Conservation (phyloP, 441 rosid species). For the Erodium texanum region DNA sequence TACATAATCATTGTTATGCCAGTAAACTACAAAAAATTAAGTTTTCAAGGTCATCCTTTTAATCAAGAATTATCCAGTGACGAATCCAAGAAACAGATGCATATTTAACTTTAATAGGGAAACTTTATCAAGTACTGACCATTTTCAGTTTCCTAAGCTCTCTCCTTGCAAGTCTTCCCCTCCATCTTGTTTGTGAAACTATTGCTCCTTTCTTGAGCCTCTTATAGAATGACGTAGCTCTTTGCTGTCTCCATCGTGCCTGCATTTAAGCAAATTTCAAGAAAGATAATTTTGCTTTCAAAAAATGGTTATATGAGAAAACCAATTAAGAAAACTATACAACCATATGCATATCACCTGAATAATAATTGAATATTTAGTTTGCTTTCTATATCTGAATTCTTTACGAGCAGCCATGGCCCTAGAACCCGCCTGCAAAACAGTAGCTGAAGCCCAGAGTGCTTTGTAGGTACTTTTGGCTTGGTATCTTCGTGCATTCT, state of each 20-base stretch:
- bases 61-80: neutral
- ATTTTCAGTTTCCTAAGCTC: constrained; percentile 92
- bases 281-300: neutral
- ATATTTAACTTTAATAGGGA: constrained; percentile 2
- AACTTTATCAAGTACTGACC: constrained; percentile 38
- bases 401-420: constrained; percentile 73
- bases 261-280: constrained; percentile 23
- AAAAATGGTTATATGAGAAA: constrained; percentile 3
- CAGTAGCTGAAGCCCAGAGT: constrained; percentile 52
- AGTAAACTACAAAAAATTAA: neutral
- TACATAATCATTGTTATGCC: neutral
- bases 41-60: neutral
- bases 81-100: neutral
- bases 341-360: constrained; percentile 47
- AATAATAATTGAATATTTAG: constrained; percentile 65
- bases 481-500: constrained; percentile 47
- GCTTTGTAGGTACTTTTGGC: constrained; percentile 55
- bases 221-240: constrained; percentile 48
- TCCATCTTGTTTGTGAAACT: constrained; percentile 80
- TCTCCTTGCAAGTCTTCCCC: constrained; percentile 66
- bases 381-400: constrained; percentile 60
- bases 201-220: constrained; percentile 68
- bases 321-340: constrained; percentile 5
- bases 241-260: constrained; percentile 81
- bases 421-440: constrained; percentile 69